phyloP scores from a whole-genome alignment of 306 rosid genomes.

The Fragaria vesca region DNA sequence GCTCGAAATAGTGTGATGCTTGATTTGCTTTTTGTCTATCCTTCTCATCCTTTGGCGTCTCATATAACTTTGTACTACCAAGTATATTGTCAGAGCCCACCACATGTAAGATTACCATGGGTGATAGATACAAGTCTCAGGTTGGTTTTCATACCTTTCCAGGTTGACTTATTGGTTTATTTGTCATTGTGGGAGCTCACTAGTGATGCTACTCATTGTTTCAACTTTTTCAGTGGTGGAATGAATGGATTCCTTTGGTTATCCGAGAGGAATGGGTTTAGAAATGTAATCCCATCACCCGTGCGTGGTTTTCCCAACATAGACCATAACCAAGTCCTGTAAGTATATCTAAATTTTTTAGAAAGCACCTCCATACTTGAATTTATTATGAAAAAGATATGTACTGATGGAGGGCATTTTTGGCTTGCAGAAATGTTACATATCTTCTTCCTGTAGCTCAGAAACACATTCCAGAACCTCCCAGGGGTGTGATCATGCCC shows the following conservation, averaged over 20 bases:
- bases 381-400: neutral
- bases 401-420: slow-evolving; percentile 33
- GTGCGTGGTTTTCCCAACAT: slow-evolving; percentile 63
- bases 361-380: slow-evolving; percentile 3
- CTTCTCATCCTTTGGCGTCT: slow-evolving; percentile 60
- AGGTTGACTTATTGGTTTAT: neutral
- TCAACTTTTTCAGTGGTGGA: slow-evolving; percentile 60
- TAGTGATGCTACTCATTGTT: neutral
- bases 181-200: neutral
- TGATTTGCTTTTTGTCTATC: slow-evolving; percentile 74
- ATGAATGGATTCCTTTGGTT: slow-evolving; percentile 86
- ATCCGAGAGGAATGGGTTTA: slow-evolving; percentile 64
- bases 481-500: slow-evolving; percentile 67
- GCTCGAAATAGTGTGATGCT: slow-evolving; percentile 70
- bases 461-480: slow-evolving; percentile 70
- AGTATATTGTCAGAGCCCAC: slow-evolving; percentile 36
- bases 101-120: slow-evolving; percentile 30
- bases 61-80: slow-evolving; percentile 48
- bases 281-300: slow-evolving; percentile 58
- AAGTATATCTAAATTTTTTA: slow-evolving; percentile 36
- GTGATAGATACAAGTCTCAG: slow-evolving; percentile 56
- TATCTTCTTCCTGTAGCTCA: slow-evolving; percentile 58
- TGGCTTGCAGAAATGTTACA: slow-evolving; percentile 66
- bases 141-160: slow-evolving; percentile 44
- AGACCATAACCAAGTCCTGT: slow-evolving; percentile 69